Base-by-base conservation (phyloP, 306 rosid species). In the Ceratonia siliqua region DNA sequence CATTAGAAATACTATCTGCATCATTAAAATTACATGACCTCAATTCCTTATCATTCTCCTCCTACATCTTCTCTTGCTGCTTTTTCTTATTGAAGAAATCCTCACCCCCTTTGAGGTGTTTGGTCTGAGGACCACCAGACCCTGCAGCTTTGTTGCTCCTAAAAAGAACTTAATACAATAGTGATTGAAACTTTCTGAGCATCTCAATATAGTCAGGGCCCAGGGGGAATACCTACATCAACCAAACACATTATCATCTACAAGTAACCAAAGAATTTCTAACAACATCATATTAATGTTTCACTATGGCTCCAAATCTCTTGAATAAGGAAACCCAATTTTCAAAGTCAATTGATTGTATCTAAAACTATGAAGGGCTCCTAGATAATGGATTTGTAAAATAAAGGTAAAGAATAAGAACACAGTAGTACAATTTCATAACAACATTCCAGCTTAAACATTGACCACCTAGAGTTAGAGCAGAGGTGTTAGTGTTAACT, bases 171-270 rank as follows among this genome's bases (percentile, higher is more conserved):
- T 55, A 22, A 30, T 22, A 28, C 59, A 14, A 43, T 18, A 32
- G 6, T 43, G 48, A 65, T 24, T 73, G 68, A 55, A 32, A 55
- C 54, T 57, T 24, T 43, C 55, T 25, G 20, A 72, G 54, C 18
- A 62, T 62, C 68, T 20, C 38, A 78, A 78, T 32, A 21, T 9
- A 43, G n/a, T n/a, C n/a, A n/a, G n/a, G n/a, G n/a, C n/a, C n/a
- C n/a, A 15, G 69, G n/a, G 59, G 25, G 6, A 5, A 35, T 25
- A 25, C 68, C 45, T n/a, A 55, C 66, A 61, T 50, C 42, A 27
- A 56, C 62, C 52, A 43, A 24, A 49, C 55, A 68, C 50, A 25
- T 22, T 25, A 63, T 71, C 81, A 42, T 32, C 45, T 2, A 52
- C 50, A 12, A 67, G 25, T 61, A 59, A 14, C 67, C 33, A 38